Conservation (phyloP, 2,329 filamentous ascomycete species). For the Penicillium nordicum region DNA sequence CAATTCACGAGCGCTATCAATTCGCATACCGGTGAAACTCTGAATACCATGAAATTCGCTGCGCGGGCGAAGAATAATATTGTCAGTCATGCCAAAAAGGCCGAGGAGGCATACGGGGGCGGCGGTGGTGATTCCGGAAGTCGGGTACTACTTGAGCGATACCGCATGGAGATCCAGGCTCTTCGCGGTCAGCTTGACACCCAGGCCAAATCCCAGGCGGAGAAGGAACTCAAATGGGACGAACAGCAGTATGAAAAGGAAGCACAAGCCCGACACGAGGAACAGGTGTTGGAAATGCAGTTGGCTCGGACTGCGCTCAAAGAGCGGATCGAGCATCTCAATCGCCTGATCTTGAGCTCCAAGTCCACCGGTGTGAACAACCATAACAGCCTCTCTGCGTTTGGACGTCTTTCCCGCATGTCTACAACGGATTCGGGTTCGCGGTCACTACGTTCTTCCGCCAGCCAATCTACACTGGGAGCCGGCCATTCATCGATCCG, state of each 20-base stretch:
- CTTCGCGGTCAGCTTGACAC: conserved; percentile 75
- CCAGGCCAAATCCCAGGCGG: conserved; percentile 67
- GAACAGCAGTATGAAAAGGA: conserved; percentile 77
- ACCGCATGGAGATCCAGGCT: conserved; percentile 86
- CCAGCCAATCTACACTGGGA: conserved; percentile 59
- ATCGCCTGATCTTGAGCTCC: conserved; percentile 89
- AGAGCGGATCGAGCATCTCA: conserved; percentile 95
- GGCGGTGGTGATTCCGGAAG: conserved; percentile 79
- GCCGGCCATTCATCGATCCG: conserved; percentile 57
- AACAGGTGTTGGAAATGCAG: conserved; percentile 98
- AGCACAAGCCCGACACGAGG: conserved; percentile 81
- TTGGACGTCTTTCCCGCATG: conserved; percentile 62
- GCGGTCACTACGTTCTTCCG: conserved; percentile 65
- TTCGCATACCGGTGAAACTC: conserved; percentile 78
- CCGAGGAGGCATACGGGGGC: conserved; percentile 78
- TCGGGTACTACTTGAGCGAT: conserved; percentile 83
- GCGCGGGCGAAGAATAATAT: conserved; percentile 97
- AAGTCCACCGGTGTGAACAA: conserved; percentile 92
- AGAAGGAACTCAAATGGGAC: conserved; percentile 60
- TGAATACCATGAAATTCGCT: conserved; percentile 96
- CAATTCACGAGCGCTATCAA: conserved; percentile 73
- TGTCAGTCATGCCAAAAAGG: conserved; percentile 91
- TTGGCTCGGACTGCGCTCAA: conserved; percentile 91
- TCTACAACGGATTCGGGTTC: conserved; percentile 47
- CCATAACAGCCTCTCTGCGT: conserved; percentile 66